These are phyloP conservation scores for Alternaria brassicae DNA, from an alignment of 2,329 filamentous ascomycete genomes.

Conservation along the genomic window DNA sequence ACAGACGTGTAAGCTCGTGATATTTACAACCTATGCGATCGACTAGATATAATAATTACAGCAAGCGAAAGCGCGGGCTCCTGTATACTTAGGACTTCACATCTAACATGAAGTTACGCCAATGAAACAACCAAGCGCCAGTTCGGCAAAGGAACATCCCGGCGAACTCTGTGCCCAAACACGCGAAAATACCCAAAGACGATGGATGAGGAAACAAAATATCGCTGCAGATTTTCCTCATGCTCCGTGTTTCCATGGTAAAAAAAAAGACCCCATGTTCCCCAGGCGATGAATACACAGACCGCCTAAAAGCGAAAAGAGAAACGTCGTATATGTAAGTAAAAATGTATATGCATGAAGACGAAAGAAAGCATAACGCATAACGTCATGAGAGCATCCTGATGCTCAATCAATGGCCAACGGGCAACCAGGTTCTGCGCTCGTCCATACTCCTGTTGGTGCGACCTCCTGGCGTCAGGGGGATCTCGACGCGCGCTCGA, in stretches of 20 bases:
- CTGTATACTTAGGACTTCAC: background rate
- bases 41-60: conserved; percentile 2
- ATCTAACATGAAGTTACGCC: background rate
- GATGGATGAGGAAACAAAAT: background rate
- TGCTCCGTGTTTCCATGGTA: conserved; percentile 1
- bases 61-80: background rate
- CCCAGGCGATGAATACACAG: conserved; percentile 4
- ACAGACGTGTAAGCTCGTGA: background rate
- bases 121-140: conserved; percentile 11
- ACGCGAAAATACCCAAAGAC: background rate
- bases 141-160: conserved; percentile 7
- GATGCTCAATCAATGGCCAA: conserved; percentile 44
- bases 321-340: conserved; percentile 5
- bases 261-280: background rate
- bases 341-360: conserved; percentile 22
- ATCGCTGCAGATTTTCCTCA: background rate
- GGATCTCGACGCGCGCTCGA: conserved; percentile 60
- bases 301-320: conserved; percentile 2
- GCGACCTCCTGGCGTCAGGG: conserved; percentile 68
- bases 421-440: conserved; percentile 62
- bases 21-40: conserved; percentile 3
- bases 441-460: conserved; percentile 71
- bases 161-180: background rate
- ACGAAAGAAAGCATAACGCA: conserved; percentile 15
- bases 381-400: conserved; percentile 39